Base-by-base conservation (phyloP, 2,329 filamentous ascomycete genomes). In the Phyllosticta citrichinensis region DNA sequence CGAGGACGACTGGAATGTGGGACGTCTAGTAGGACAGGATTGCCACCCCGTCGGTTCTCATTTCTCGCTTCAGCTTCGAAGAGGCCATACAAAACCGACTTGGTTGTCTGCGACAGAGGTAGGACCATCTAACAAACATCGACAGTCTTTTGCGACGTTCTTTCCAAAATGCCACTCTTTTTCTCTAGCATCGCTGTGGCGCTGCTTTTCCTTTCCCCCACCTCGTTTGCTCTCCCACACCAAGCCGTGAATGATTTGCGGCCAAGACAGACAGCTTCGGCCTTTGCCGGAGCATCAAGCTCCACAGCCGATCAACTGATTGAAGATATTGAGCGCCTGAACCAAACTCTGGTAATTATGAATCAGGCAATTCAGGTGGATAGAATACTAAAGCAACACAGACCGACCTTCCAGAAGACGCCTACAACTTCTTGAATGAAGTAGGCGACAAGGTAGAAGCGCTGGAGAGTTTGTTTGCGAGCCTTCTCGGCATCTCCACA, bases 351-450 rank as follows among this genome's bases (percentile, higher is more conserved):
- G 40, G 40, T 47, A 47, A 47, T 2, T 47, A n/a, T 6, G 6
- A 47, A 47, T 47, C 40, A n/a, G 40, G 40, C 17, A 47, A 3
- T 8, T n/a, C 2, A 19, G 5, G n/a, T 8, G 4, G 40, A n/a
- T 5, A 4, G 6, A n/a, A 47, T 3, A 47, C 40, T 47, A n/a
- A 47, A n/a, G 40, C 40, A 8, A 2, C 17, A n/a, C 14, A 47
- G 40, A 53, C n/a, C 52, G 52, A 61, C 19, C 47, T 61, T 8
- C 59, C 59, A 19, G 35, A 30, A n/a, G 59, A 61, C 14, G 54
- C 59, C 47, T 24, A 56, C 50, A 57, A 61, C 12, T 61, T 61
- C 27, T 53, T 61, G 10, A 22, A 25, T n/a, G 59, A 61, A 33
- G 14, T 56, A 25, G 59, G 54, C 6, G 47, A 56, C 54, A 56